Conservation (phyloP, 495 filamentous ascomycete species). For the Schizothecium vesticola region DNA sequence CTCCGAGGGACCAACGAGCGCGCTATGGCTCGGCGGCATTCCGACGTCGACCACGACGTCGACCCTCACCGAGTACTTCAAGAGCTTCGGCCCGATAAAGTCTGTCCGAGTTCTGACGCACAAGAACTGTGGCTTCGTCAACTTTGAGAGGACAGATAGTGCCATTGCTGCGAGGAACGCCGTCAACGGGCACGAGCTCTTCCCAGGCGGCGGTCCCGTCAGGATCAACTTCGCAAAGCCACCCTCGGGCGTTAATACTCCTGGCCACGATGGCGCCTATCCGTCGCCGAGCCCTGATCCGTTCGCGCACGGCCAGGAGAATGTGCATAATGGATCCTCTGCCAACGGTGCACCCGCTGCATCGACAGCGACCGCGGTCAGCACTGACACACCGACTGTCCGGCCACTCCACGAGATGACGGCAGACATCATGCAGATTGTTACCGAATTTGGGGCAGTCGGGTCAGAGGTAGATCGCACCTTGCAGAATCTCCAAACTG, state of each 20-base stretch:
- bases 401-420: conserved; percentile 70
- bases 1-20: conserved; percentile 84
- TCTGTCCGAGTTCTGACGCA: conserved; percentile 92
- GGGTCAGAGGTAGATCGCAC: conserved; percentile 76
- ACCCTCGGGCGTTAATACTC: conserved; percentile 78
- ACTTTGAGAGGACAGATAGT: conserved; percentile 85
- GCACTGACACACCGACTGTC: conserved; percentile 48
- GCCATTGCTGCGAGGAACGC: conserved; percentile 80
- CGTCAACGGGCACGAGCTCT: conserved; percentile 95
- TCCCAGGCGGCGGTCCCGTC: conserved; percentile 91
- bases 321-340: conserved; percentile 29
- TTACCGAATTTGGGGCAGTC: conserved; percentile 79
- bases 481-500: conserved; percentile 62
- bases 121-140: conserved; percentile 99
- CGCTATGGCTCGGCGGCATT: conserved; percentile 95
- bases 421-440: conserved; percentile 77
- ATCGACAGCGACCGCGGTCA: conserved; percentile 40
- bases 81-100: conserved; percentile 80
- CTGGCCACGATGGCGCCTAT: conserved; percentile 73
- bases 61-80: conserved; percentile 89
- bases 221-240: conserved; percentile 97
- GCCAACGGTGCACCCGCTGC: conserved; percentile 32
- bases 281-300: conserved; percentile 96
- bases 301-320: conserved; percentile 51
- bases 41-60: conserved; percentile 95